Evolutionary conservation across 208 protist genomes (phyloP).

Genomic region (Jaenimonas drosophilae): DNA sequence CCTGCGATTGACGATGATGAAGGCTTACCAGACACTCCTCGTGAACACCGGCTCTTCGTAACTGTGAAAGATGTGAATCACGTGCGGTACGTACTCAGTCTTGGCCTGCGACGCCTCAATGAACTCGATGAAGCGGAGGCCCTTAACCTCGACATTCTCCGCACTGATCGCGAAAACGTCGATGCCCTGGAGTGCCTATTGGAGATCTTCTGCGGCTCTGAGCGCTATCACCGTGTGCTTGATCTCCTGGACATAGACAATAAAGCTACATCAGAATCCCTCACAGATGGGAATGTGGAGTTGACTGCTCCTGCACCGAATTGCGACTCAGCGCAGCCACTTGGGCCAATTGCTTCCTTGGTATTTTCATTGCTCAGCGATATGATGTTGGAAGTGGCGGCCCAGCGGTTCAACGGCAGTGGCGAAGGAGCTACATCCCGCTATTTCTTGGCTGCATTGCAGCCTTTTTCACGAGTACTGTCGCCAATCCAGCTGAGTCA

Average conservation of each 20-base stretch:
- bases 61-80: conserved; percentile 51
- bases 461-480: too few relatives aligned
- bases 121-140: conserved; percentile 32
- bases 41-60: conserved; percentile 14
- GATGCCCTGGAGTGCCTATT: conserved; percentile 68
- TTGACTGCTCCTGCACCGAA: too few relatives aligned
- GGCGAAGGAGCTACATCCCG: conserved; percentile 61
- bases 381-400: conserved; percentile 45
- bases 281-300: too few relatives aligned
- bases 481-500: too few relatives aligned
- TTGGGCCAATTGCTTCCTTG: conserved; percentile 27
- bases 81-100: conserved; percentile 52
- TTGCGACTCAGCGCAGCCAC: too few relatives aligned
- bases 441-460: conserved; percentile 43
- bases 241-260: conserved; percentile 52
- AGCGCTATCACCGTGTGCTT: conserved; percentile 19
- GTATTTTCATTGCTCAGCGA: conserved; percentile 51
- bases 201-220: conserved; percentile 54
- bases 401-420: conserved; percentile 23
- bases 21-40: too few relatives aligned
- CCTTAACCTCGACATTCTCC: conserved; percentile 32
- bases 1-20: too few relatives aligned
- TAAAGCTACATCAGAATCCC: too few relatives aligned
- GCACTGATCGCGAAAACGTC: conserved; percentile 26
- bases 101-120: conserved; percentile 33